phyloP scores from a whole-genome alignment of 2,329 filamentous ascomycete genomes.

The Cladophialophora exuberans region DNA sequence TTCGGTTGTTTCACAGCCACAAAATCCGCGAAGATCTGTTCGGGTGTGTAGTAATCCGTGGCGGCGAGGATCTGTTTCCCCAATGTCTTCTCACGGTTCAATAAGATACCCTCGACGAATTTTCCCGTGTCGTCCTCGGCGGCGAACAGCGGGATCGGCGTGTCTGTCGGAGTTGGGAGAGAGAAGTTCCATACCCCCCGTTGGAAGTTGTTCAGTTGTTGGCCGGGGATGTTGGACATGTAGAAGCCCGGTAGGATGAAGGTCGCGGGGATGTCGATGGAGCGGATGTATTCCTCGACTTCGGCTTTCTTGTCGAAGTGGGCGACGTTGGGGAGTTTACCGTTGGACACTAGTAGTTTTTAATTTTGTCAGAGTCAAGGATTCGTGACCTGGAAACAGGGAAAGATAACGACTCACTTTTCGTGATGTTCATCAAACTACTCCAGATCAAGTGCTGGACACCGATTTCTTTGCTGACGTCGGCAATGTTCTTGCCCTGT shows the following conservation, averaged over 20 bases:
- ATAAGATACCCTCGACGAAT: constrained; percentile 40
- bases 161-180: constrained; percentile 33
- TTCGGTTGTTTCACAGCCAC: constrained; percentile 38
- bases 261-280: constrained; percentile 38
- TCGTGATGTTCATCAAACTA: constrained; percentile 39
- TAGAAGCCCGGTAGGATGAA: constrained; percentile 48
- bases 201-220: constrained; percentile 36
- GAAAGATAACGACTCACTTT: constrained; percentile 13
- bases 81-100: constrained; percentile 31
- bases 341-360: constrained; percentile 34
- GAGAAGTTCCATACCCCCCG: constrained; percentile 38
- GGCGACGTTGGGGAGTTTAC: constrained; percentile 38
- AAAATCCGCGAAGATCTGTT: constrained; percentile 46
- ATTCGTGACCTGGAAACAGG: not conserved
- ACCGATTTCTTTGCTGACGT: constrained; percentile 38
- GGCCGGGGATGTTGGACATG: constrained; percentile 45
- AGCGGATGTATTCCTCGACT: constrained; percentile 44
- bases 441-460: constrained; percentile 46
- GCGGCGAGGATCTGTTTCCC: constrained; percentile 52
- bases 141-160: constrained; percentile 49
- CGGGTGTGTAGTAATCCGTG: constrained; percentile 41
- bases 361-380: not conserved
- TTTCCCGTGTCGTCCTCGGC: constrained; percentile 49
- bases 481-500: constrained; percentile 42
- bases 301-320: constrained; percentile 48